phyloP scores from a whole-genome alignment of 2,329 filamentous ascomycete genomes.

The Colletotrichum tabaci region DNA sequence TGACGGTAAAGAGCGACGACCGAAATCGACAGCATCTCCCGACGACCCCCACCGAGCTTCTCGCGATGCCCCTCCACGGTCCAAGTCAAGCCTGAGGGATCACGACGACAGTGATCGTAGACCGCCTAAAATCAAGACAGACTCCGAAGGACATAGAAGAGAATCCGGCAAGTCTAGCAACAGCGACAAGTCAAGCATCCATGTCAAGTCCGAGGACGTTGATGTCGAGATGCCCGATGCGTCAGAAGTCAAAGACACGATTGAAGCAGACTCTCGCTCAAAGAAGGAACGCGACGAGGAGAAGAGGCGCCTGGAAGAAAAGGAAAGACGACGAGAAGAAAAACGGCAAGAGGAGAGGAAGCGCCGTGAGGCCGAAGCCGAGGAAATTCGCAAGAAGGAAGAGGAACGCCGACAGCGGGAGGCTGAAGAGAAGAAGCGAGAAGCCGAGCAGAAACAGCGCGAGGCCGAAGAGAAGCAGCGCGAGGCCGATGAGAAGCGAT shows the following conservation, averaged over 20 bases:
- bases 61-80: constrained; percentile 40
- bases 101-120: constrained; percentile 57
- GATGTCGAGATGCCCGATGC: constrained; percentile 71
- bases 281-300: constrained; percentile 56
- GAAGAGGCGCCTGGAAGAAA: constrained; percentile 51
- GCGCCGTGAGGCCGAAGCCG: constrained; percentile 52
- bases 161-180: constrained; percentile 58
- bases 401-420: constrained; percentile 41
- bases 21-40: constrained; percentile 59
- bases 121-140: constrained; percentile 52
- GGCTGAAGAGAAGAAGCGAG: constrained; percentile 38
- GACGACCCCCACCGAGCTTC: constrained; percentile 57
- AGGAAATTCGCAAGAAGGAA: constrained; percentile 51
- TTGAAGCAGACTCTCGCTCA: constrained; percentile 49
- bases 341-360: constrained; percentile 44
- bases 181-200: constrained; percentile 65
- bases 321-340: constrained; percentile 44
- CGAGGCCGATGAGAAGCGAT: constrained; percentile 56
- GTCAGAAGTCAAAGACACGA: constrained; percentile 49
- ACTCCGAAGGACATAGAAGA: constrained; percentile 57
- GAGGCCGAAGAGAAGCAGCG: constrained; percentile 52
- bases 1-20: constrained; percentile 66
- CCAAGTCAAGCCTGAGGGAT: constrained; percentile 54
- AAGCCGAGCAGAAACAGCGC: constrained; percentile 42
- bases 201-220: constrained; percentile 70